phyloP scores from a whole-genome alignment of 176 grass and related monocot species.

The Eragrostis nindensis region DNA sequence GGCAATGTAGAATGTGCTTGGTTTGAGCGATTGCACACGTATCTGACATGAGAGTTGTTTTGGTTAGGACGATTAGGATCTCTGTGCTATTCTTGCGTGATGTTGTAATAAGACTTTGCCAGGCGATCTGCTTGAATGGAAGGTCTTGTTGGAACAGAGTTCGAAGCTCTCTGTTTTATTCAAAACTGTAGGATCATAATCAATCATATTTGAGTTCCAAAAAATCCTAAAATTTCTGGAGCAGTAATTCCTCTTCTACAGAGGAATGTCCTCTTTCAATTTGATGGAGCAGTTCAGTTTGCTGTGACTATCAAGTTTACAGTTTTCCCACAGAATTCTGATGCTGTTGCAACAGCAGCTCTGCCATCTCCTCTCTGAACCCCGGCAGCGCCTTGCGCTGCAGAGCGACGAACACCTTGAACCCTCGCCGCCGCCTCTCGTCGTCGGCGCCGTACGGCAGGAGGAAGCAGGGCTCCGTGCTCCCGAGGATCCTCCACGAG shows the following conservation, averaged over 20 bases:
- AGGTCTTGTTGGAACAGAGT: constrained; percentile 40
- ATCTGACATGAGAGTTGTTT: constrained; percentile 45
- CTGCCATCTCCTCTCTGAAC: constrained; percentile 59
- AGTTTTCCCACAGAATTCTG: constrained; percentile 4
- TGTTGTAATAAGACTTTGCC: constrained; percentile 54
- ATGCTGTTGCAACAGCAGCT: constrained; percentile 25
- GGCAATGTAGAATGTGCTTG: constrained; percentile 51
- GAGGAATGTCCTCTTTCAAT: not conserved
- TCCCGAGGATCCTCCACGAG: constrained; percentile 74
- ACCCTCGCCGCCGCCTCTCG: constrained; percentile 44
- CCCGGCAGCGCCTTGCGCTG: constrained; percentile 9
- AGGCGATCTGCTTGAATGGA: constrained; percentile 33
- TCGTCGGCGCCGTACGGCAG: constrained; percentile 48
- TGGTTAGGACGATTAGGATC: constrained; percentile 48
- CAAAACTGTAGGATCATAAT: not conserved
- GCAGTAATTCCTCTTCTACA: not conserved
- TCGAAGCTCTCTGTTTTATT: not conserved
- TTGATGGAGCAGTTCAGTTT: not conserved
- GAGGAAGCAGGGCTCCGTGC: constrained; percentile 65
- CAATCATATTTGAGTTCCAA: no score
- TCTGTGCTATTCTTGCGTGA: constrained; percentile 41
- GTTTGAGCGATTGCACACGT: constrained; percentile 40
- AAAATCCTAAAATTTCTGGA: not conserved
- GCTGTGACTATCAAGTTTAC: not conserved
- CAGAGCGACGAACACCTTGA: constrained; percentile 67